Percentiles rank a stretch among this genome's conserved stretches.
Evolutionary conservation across 176 grass and related monocot species (phyloP).

Genomic region (Avena insularis): DNA sequence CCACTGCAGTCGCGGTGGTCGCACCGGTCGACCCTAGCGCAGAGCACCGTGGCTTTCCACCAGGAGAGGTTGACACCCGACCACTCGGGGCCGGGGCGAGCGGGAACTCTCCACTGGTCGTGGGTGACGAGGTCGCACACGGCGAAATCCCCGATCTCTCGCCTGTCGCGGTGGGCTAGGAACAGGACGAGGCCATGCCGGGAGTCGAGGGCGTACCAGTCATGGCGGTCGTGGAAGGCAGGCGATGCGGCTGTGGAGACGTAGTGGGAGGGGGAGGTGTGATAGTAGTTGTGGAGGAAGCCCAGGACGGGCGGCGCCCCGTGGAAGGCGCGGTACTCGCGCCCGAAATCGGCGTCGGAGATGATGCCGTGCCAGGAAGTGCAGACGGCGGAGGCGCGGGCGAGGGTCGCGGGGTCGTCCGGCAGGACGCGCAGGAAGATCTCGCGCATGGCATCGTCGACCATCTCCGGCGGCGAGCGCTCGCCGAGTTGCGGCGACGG

Average conservation of each 20-base stretch:
- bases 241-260: background rate
- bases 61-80: background rate
- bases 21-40: background rate
- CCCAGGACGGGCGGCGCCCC: background rate
- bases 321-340: background rate
- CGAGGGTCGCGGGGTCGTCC: slow-evolving; percentile 4
- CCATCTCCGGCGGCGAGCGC: background rate
- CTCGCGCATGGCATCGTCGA: background rate
- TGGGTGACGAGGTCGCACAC: background rate
- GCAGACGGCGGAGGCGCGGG: background rate
- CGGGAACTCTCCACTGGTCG: background rate
- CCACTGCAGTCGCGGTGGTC: background rate
- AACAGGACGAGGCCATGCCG: background rate
- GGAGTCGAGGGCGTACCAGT: background rate
- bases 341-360: background rate
- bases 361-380: background rate
- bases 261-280: background rate
- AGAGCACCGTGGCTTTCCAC: background rate
- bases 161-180: background rate
- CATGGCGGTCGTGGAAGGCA: background rate
- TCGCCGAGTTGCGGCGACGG: background rate
- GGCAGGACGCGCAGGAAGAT: background rate
- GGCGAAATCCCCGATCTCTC: background rate
- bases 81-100: background rate
- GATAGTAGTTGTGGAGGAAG: background rate